Percentiles rank a stretch among this genome's conserved stretches.
Evolutionary conservation across 306 rosid genomes (phyloP).

Genomic region (Herpetospermum pedunculosum): DNA sequence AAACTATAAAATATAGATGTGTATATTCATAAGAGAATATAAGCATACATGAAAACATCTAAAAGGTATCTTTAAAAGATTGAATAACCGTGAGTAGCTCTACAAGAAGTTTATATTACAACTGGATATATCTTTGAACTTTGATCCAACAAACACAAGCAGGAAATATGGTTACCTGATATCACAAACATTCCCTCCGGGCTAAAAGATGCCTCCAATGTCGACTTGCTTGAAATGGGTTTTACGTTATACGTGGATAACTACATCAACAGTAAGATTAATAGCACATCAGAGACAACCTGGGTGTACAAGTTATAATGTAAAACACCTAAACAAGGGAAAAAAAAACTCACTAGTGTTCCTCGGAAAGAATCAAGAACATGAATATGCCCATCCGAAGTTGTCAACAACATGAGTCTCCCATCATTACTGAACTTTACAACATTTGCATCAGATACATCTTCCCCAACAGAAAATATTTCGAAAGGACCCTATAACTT

Average conservation of each 20-base stretch:
- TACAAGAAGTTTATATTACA: not conserved
- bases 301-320: slow-evolving; percentile 9
- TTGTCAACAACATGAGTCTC: slow-evolving; percentile 77
- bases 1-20: not conserved
- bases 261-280: slow-evolving; percentile 24
- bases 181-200: slow-evolving; percentile 94
- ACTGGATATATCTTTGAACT: not conserved
- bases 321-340: not conserved
- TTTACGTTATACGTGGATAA: slow-evolving; percentile 64
- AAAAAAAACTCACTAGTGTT: slow-evolving; percentile 53
- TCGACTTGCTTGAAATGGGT: slow-evolving; percentile 66
- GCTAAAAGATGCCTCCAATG: slow-evolving; percentile 93
- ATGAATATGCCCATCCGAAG: slow-evolving; percentile 76
- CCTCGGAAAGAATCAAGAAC: slow-evolving; percentile 93
- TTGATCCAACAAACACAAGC: not conserved
- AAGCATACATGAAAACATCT: not conserved
- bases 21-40: not conserved
- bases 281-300: slow-evolving; percentile 2
- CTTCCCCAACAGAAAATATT: slow-evolving; percentile 83
- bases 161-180: slow-evolving; percentile 40
- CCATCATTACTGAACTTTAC: slow-evolving; percentile 94
- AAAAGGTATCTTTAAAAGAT: not conserved
- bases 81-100: not conserved
- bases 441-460: slow-evolving; percentile 84
- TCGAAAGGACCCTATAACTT: slow-evolving; percentile 77